A percentile compares a stretch with the other conserved stretches of the same genome.
phyloP scores from a whole-genome alignment of 768 basidiomycete genomes.

The Asterophora parasitica region DNA sequence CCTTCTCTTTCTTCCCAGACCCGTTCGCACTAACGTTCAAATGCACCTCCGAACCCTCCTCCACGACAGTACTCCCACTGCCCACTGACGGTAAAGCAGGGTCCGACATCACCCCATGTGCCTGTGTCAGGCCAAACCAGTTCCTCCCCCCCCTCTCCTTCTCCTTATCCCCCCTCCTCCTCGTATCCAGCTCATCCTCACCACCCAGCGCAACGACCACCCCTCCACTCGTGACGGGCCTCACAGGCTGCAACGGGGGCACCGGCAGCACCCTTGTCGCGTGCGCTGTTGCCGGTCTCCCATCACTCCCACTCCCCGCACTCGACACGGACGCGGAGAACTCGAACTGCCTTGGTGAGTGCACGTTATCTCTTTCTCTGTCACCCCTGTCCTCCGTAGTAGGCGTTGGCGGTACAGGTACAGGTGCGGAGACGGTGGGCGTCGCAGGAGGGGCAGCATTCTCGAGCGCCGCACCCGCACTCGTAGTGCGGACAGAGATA shows the following conservation, averaged over 20 bases:
- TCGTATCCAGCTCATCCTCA: background rate
- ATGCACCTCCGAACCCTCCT: slow-evolving; percentile 6
- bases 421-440: background rate
- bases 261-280: background rate
- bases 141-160: slow-evolving; percentile 1
- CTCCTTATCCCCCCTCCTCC: slow-evolving; percentile 8
- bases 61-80: background rate
- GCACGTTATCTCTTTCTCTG: background rate
- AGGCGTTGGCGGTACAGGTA: background rate
- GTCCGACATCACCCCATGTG: background rate
- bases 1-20: slow-evolving; percentile 22
- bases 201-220: background rate
- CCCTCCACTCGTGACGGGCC: slow-evolving; percentile 12
- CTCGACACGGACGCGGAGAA: background rate
- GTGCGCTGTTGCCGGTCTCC: slow-evolving; percentile 5
- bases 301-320: background rate
- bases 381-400: too few species aligned
- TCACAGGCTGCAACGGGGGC: slow-evolving; percentile 1
- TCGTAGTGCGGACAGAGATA: slow-evolving; percentile 12
- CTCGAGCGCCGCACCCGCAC: background rate
- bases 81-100: slow-evolving; percentile 4
- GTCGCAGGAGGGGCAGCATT: background rate
- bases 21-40: slow-evolving; percentile 11
- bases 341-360: background rate
- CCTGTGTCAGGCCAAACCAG: background rate